phyloP scores from a whole-genome alignment of 2,329 filamentous ascomycete genomes.

The Ascosphaera acerosa region DNA sequence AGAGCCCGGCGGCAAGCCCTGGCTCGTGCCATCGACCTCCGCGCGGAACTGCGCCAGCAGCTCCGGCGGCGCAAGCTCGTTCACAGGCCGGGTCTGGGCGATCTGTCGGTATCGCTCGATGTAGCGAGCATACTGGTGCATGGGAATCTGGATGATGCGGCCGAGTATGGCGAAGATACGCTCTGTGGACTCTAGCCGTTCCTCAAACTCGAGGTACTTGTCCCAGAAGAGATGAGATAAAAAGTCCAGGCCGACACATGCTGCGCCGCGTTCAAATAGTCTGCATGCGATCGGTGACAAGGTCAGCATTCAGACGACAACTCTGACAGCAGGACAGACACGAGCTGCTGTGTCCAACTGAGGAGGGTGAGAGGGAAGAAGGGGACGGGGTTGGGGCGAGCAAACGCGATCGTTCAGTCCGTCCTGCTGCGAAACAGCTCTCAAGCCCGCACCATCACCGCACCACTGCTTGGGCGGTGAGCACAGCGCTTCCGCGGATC shows the following conservation, averaged over 20 bases:
- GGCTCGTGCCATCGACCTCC: constrained; percentile 36
- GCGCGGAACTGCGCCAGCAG: constrained; percentile 40
- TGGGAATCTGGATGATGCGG: constrained; percentile 67
- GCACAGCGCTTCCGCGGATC: too few relatives aligned
- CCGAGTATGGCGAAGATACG: constrained; percentile 64
- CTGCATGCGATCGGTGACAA: constrained; percentile 28
- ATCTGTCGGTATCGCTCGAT: constrained; percentile 72
- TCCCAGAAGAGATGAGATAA: constrained; percentile 94
- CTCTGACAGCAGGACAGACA: too few relatives aligned
- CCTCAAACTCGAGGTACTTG: constrained; percentile 93
- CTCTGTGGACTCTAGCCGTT: constrained; percentile 60
- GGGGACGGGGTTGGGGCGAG: constrained; percentile 11
- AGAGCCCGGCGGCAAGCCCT: constrained; percentile 16
- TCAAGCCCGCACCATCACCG: too few relatives aligned
- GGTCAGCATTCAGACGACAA: constrained; percentile 18
- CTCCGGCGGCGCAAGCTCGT: constrained; percentile 45
- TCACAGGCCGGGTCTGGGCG: constrained; percentile 43
- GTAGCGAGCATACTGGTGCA: constrained; percentile 89
- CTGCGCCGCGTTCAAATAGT: constrained; percentile 73
- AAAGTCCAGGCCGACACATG: constrained; percentile 73
- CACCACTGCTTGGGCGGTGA: too few relatives aligned
- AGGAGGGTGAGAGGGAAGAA: constrained; percentile 11
- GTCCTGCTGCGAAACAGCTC: too few relatives aligned
- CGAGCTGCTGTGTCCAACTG: too few relatives aligned
- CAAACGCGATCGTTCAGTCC: too few relatives aligned